Base-by-base conservation (phyloP, 805 yeast species). In the Hanseniaspora pseudoguilliermondii region DNA sequence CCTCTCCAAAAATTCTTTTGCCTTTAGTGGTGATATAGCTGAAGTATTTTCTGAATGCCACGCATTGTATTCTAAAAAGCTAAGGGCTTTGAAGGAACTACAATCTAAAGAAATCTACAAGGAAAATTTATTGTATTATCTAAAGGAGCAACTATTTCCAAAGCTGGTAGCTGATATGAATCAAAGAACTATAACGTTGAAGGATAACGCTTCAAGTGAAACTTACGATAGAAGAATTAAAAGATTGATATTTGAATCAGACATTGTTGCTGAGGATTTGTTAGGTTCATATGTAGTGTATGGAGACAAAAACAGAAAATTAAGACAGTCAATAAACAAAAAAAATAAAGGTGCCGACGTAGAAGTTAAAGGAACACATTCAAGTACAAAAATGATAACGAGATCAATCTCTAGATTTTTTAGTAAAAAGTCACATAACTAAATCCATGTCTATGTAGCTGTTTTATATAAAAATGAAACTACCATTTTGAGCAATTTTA, bases 31-130 rank as follows among this genome's bases (percentile, higher is more conserved):
- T 35, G 43, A 57, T 20, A 53, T 63, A 46, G 57, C 58, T 21
- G 62, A 62, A 25, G 47, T 67, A 15, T 61, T 62, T 40, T 64
- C 62, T 49, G 71, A 67, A 46, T 58, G 65, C 2, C 57, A 57
- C 23, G 47, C 62, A 4, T 41, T 64, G 16, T 60, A 59, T 32
- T 59, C 63, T 34, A 65, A 65, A 49, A 55, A 60, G 5, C 61
- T 63, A 21, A 60, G 63, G 41, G 56, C 66, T 20, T 57, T 64
- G 15, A 60, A 62, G 10, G 56, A 60, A 5, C 55, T 66, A 29
- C 59, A 63, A n/a, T 64, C 61, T 49, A 65, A 62, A 52, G 54
- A 49, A 21, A 34, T 27, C 27, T 39, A 38, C 20, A 55, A 38
- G 21, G 34, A 34, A 39, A 29, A 49, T 29, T 9, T 41, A 2